Evolutionary conservation across 148 eudicot species (phyloP), one percentile per base, ranked within the genome.

Genomic region (Chenopodium berlandieri): DNA sequence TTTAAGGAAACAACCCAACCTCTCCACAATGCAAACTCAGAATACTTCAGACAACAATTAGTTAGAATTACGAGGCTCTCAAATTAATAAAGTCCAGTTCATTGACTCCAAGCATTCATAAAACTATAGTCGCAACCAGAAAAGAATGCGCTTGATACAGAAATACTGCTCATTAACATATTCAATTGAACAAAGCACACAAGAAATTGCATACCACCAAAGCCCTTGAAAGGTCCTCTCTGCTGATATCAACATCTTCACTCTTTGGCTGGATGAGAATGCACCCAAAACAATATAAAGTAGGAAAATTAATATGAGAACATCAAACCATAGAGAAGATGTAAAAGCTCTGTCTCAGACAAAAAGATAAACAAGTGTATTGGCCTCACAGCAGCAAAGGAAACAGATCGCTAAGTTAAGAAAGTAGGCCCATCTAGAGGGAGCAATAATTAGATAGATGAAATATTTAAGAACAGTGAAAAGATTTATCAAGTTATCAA

Each of bases 151-250:
- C 37, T 48, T 44, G 37, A 9, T 48, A 50, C 56, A 73, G 12
- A 44, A 46, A 48, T 48, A 27, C 12, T 74, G 77, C 63, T 74
- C 63, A 25, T 13, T 23, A 48, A 12, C 17, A 74, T 2, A 50
- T 14, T 25, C 17, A 9, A 13, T 19, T 20, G 60, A 71, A 31
- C n/a, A 25, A 54, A 80, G 69, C 19, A 64, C 20, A 54, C 40
- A 73, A 80, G 44, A 52, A 84, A 62, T 79, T 62, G 72, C 93
- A 77, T 89, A 96, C 99, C 99, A 94, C 92, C 79, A 96, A 83
- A 75, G 92, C 92, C 87, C 85, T 88, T 65, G 99, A 94, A 69
- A 96, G 92, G 79, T 96, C 94, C 73, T 94, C 97, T 81, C 92
- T 90, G 82, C 89, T 92, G 83, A 88, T 85, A 83, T 87, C 93